Evolutionary conservation across 2,329 filamentous ascomycete species (phyloP), one percentile per base, ranked within the genome.

Genomic region (Emmonsia crescens): DNA sequence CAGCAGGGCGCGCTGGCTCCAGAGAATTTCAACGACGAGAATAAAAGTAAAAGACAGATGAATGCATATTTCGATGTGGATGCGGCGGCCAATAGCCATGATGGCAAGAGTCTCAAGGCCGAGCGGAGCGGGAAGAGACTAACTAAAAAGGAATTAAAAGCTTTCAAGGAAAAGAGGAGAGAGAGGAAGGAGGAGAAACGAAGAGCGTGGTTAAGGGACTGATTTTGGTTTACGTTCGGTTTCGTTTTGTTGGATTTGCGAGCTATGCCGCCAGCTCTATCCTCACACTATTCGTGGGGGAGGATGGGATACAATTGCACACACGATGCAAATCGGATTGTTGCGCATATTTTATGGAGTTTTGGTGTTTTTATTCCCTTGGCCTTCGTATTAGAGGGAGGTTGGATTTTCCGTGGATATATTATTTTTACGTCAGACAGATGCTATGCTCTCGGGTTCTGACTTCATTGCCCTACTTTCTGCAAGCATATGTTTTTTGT

Each of bases 51-150:
- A 59, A 82, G 94, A 52, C 94, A 97, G 77, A 89, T 97, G 88
- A 89, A 89, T 71, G 89, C 91, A 48, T 97, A 88, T 76, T 99
- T 97, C 74, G 93, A 99, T 72, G 92, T 96, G 51, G 92, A 97
- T 74, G 89, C 91, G 4, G 92, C 91, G 2, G 93, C 92, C 4
- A 96, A 96, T 71, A 84, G 85, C 62, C 92, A 99, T 71, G 88
- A 96, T 68, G 94, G 94, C 1, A 84, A 88, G 62, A 96, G 92
- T 71, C 79, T 99, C 62, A 95, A 93, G 76, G 94, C 91, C 1
- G 94, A 99, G 79, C 83, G 94, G 61, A 86, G 89, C 62, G 85
- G 86, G 60, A 92, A 94, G 82, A 91, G 90, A 76, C 81, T 93
- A 29, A 88, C 79, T 61, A 96, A 93, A 80, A 81, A 88, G 64